These are phyloP conservation scores for Paramarasmius palmivorus DNA, from an alignment of 1,284 basidiomycete genomes.

Conservation along the genomic window DNA sequence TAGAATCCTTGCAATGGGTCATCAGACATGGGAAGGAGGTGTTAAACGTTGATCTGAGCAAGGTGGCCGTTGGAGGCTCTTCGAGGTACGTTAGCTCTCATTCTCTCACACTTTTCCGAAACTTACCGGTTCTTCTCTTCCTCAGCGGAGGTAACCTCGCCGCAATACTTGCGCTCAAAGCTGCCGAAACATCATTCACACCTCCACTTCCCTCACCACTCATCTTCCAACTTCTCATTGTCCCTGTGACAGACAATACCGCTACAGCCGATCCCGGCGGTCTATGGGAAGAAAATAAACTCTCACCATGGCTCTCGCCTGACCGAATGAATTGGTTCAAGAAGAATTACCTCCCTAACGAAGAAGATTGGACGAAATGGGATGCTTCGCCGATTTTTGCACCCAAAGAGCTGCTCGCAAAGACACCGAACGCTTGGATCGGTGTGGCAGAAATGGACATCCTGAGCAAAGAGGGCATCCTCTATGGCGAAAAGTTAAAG, in stretches of 20 bases:
- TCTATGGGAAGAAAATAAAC: constrained; percentile 56
- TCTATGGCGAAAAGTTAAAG: constrained; percentile 62
- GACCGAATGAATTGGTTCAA: constrained; percentile 75
- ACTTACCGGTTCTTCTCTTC: not conserved
- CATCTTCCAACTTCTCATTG: constrained; percentile 64
- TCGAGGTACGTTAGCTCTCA: constrained; percentile 51
- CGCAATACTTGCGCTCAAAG: constrained; percentile 65
- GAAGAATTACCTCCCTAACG: constrained; percentile 64
- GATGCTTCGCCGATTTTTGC: constrained; percentile 72
- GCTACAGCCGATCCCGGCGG: constrained; percentile 32
- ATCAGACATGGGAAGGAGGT: constrained; percentile 39
- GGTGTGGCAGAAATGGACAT: constrained; percentile 69
- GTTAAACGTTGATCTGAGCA: constrained; percentile 26
- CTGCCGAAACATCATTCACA: constrained; percentile 35
- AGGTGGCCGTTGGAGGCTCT: constrained; percentile 58
- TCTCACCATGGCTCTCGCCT: constrained; percentile 61
- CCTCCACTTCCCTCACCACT: constrained; percentile 51
- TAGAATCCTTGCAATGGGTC: constrained; percentile 69
- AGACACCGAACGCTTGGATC: constrained; percentile 61
- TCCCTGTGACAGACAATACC: constrained; percentile 75
- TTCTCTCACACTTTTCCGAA: not conserved
- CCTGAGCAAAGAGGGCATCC: constrained; percentile 64
- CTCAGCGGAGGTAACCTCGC: constrained; percentile 72
- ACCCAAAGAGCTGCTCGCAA: constrained; percentile 51
- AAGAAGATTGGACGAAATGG: constrained; percentile 60